A percentile compares a stretch with the other conserved stretches of the same genome.
Conservation (phyloP, 129 eudicot genomes). For the Pseudognaphalium luteoalbum region DNA sequence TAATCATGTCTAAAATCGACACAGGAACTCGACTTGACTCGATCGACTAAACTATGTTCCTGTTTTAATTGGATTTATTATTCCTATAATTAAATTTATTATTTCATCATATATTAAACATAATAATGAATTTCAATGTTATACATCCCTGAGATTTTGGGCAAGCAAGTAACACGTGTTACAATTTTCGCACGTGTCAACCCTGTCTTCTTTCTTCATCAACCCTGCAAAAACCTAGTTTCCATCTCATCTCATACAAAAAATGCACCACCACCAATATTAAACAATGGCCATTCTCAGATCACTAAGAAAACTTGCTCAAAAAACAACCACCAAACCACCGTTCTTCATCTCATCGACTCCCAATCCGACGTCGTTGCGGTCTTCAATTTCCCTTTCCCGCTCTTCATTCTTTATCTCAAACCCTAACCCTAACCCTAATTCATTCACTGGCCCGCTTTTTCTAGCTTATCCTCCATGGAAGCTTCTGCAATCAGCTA, state of each 20-base stretch:
- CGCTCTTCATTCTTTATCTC: slow-evolving; percentile 35
- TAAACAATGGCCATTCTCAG: slow-evolving; percentile 63
- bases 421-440: slow-evolving; percentile 35
- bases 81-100: too few species aligned
- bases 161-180: slow-evolving; percentile 22
- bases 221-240: slow-evolving; percentile 24
- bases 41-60: too few species aligned
- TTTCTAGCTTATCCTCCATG: slow-evolving; percentile 72
- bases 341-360: slow-evolving; percentile 38
- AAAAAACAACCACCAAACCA: slow-evolving; percentile 33
- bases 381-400: slow-evolving; percentile 32
- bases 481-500: slow-evolving; percentile 66
- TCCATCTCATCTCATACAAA: not conserved
- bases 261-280: slow-evolving; percentile 19
- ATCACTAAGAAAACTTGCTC: slow-evolving; percentile 53
- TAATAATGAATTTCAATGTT: too few species aligned
- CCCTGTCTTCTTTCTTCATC: slow-evolving; percentile 5
- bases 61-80: not conserved
- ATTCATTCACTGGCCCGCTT: slow-evolving; percentile 54
- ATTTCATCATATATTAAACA: too few species aligned
- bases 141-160: not conserved
- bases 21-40: too few species aligned
- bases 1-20: too few species aligned
- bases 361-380: slow-evolving; percentile 28
- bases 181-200: slow-evolving; percentile 17